These are phyloP conservation scores for Aspergillus bombycis DNA, from an alignment of 2,329 filamentous ascomycete species.

Conservation along the genomic window DNA sequence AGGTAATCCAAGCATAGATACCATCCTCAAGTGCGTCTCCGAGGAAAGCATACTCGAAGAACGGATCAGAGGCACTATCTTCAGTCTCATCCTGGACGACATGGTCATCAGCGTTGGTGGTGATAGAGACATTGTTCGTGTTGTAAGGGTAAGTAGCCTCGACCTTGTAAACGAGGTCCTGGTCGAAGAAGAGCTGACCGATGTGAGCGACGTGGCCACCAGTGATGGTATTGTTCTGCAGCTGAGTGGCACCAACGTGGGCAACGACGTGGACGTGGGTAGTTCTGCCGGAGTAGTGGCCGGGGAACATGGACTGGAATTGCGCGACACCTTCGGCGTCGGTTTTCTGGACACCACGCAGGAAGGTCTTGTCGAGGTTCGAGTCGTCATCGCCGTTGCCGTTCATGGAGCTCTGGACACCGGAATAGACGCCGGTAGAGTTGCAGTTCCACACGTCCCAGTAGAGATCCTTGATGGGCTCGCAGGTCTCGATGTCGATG, in stretches of 20 bases:
- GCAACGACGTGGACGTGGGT: conserved; percentile 37
- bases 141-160: conserved; percentile 46
- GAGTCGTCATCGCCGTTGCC: conserved; percentile 31
- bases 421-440: conserved; percentile 34
- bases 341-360: conserved; percentile 49
- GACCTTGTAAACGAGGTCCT: conserved; percentile 55
- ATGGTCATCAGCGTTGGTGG: conserved; percentile 17
- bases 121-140: conserved; percentile 21
- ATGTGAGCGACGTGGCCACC: conserved; percentile 59
- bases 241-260: conserved; percentile 33
- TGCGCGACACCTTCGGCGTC: conserved; percentile 45
- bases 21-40: conserved; percentile 19
- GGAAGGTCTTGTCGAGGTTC: conserved; percentile 43
- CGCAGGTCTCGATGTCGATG: conserved; percentile 44
- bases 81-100: conserved; percentile 19
- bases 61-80: conserved; percentile 17
- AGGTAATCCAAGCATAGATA: conserved; percentile 18
- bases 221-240: conserved; percentile 41
- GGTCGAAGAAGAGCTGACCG: conserved; percentile 65
- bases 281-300: conserved; percentile 46
- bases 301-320: conserved; percentile 49
- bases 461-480: conserved; percentile 38
- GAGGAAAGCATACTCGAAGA: conserved; percentile 20
- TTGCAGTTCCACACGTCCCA: conserved; percentile 44
- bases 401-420: conserved; percentile 30